Evolutionary conservation across 805 yeast species (phyloP), one percentile per base, ranked within the genome.

Genomic region (Grigorovia yakushimaensis): DNA sequence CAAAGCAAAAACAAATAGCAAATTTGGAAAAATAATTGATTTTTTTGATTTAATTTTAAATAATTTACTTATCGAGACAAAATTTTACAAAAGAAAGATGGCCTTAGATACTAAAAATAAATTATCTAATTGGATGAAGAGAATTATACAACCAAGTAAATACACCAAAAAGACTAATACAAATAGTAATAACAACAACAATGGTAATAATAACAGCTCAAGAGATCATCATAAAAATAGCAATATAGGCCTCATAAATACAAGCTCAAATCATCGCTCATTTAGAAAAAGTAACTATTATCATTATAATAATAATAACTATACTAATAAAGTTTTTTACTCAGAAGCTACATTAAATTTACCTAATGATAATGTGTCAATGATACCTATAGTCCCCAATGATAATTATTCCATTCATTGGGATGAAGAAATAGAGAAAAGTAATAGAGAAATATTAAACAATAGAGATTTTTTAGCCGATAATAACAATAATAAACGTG

Each of bases 51-150:
- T n/a, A n/a, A n/a, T n/a, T n/a, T n/a, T n/a, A n/a, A n/a, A n/a
- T n/a, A n/a, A n/a, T n/a, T n/a, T n/a, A n/a, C 33, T 10, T 10
- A 27, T 7, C 33, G 13, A 7, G 4, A 7, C 33, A 27, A 27
- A 10, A 27, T 27, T 7, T 10, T 10, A 15, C 9, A 27, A 27
- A 43, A 9, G 19, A 33, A 33, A 11, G n/a, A 33, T 33, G 37
- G 37, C 37, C 6, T 3, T 15, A 17, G 37, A 33, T 21, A 61
- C 56, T 30, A 62, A 58, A 47, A 61, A 54, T 45, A 64, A 61
- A 45, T 39, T 64, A 30, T 58, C 67, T 3, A 50, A 54, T 3
- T 64, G 68, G 68, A 60, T 64, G 39, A 62, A 54, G 45, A 55
- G 57, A 35, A 57, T 64, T n/a, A 64, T 64, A 11, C 64, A 57